Evolutionary conservation across 495 filamentous ascomycete genomes (phyloP).

Genomic region (Beverwykella pulmonaria): DNA sequence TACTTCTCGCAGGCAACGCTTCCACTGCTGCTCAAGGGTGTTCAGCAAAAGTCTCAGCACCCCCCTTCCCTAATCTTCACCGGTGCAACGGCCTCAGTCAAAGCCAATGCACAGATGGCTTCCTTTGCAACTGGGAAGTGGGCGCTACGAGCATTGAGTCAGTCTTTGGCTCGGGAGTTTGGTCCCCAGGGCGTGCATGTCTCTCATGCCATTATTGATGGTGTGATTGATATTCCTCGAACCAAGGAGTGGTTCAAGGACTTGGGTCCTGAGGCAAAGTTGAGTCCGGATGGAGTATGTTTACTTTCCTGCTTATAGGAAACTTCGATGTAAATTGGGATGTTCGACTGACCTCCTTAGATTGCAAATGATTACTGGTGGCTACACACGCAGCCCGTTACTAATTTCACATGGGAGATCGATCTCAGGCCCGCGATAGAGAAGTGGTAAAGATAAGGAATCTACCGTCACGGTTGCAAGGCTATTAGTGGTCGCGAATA

Average conservation of each 20-base stretch:
- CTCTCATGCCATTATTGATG: slow-evolving; percentile 82
- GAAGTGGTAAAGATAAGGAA: slow-evolving; percentile 58
- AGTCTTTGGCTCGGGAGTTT: slow-evolving; percentile 84
- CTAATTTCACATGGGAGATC: slow-evolving; percentile 80
- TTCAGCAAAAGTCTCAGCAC: slow-evolving; percentile 53
- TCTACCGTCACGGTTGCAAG: not conserved
- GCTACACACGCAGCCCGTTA: slow-evolving; percentile 80
- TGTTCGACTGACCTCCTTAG: slow-evolving; percentile 47
- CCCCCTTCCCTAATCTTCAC: slow-evolving; percentile 87
- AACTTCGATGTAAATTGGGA: not conserved
- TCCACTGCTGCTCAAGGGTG: slow-evolving; percentile 68
- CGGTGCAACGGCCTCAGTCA: slow-evolving; percentile 80
- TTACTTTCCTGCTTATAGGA: not conserved
- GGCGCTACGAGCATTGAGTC: slow-evolving; percentile 73
- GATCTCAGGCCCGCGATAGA: slow-evolving; percentile 80
- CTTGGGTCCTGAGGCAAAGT: slow-evolving; percentile 66
- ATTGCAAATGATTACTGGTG: slow-evolving; percentile 92
- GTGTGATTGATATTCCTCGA: slow-evolving; percentile 80
- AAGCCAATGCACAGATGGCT: slow-evolving; percentile 69
- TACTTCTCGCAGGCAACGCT: slow-evolving; percentile 74
- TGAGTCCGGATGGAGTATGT: slow-evolving; percentile 79
- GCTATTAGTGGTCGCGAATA: not conserved
- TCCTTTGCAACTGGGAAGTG: slow-evolving; percentile 81
- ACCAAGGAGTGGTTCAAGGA: slow-evolving; percentile 65
- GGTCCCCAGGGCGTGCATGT: slow-evolving; percentile 89